Percentiles rank a stretch among this genome's conserved stretches.
These are phyloP conservation scores for Phytophthora hybrid DNA, from an alignment of 352 stramenopile genomes.

Conservation along the genomic window DNA sequence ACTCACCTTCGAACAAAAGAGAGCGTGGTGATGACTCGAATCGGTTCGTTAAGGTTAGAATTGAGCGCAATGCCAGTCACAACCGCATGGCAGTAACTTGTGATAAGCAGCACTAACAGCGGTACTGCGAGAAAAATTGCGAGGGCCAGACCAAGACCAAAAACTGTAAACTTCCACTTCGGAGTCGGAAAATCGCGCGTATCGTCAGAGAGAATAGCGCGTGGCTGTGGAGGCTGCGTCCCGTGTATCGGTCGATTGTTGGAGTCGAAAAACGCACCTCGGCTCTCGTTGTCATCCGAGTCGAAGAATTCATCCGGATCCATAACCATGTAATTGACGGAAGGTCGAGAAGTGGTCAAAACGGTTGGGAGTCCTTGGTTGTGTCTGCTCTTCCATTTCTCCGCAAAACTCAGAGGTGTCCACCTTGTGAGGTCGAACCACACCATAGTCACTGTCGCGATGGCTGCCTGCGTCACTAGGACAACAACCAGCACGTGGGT, in stretches of 20 bases:
- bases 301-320: constrained; percentile 27
- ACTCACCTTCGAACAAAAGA: constrained; percentile 10
- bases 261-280: constrained; percentile 38
- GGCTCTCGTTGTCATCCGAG: constrained; percentile 16
- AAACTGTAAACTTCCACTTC: constrained; percentile 16
- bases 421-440: constrained; percentile 44
- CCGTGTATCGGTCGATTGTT: constrained; percentile 32
- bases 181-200: constrained; percentile 22
- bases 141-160: constrained; percentile 8
- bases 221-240: constrained; percentile 22
- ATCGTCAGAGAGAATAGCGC: constrained; percentile 30
- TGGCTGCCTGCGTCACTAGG: constrained; percentile 17
- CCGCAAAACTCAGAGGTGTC: constrained; percentile 22
- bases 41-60: constrained; percentile 49
- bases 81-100: constrained; percentile 27
- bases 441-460: constrained; percentile 22
- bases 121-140: constrained; percentile 22
- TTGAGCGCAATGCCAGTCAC: constrained; percentile 53
- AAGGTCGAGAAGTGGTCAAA: constrained; percentile 4
- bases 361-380: constrained; percentile 7
- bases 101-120: constrained; percentile 30
- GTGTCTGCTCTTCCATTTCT: constrained; percentile 3
- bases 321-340: constrained; percentile 39
- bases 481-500: constrained; percentile 6
- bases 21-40: constrained; percentile 34